phyloP scores from a whole-genome alignment of 139 green algal species.

The Astrephomene gubernaculifera region DNA sequence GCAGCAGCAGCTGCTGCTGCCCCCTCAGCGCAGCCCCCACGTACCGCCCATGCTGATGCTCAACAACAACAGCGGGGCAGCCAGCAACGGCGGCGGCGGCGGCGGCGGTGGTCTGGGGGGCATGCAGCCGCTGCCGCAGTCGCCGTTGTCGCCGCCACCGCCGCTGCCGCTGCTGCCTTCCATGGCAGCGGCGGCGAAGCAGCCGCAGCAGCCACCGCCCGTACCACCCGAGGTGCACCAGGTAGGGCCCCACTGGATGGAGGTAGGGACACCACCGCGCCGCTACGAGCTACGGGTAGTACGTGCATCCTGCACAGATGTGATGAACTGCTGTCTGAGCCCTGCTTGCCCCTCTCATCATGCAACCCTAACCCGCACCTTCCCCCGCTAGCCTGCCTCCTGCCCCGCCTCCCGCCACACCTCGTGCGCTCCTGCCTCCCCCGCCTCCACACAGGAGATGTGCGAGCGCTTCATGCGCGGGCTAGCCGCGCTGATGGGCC shows the following conservation, averaged over 20 bases:
- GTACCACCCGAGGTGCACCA: conserved; percentile 16
- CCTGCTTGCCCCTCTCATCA: not conserved
- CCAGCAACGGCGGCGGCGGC: not conserved
- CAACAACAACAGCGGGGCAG: no score
- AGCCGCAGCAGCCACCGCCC: not conserved
- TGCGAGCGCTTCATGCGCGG: conserved; percentile 22
- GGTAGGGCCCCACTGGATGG: no score
- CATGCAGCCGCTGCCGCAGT: not conserved
- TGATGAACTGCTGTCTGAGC: no score
- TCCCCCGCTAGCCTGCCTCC: not conserved
- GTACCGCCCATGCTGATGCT: no score
- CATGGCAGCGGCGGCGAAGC: not conserved
- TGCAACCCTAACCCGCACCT: not conserved
- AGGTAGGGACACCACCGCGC: no score
- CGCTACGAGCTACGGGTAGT: no score
- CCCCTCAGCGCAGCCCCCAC: no score
- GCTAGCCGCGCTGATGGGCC: conserved; percentile 20
- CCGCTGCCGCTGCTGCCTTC: not conserved
- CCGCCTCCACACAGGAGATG: conserved; percentile 3
- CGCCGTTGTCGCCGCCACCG: not conserved
- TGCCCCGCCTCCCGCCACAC: not conserved
- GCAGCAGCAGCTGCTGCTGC: not conserved
- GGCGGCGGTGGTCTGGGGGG: not conserved
- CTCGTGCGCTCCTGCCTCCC: not conserved
- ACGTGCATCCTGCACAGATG: no score